Percentiles rank a stretch among this genome's conserved stretches.
Conservation (phyloP, 106 monocot genomes). For the Triglochin maritima region DNA sequence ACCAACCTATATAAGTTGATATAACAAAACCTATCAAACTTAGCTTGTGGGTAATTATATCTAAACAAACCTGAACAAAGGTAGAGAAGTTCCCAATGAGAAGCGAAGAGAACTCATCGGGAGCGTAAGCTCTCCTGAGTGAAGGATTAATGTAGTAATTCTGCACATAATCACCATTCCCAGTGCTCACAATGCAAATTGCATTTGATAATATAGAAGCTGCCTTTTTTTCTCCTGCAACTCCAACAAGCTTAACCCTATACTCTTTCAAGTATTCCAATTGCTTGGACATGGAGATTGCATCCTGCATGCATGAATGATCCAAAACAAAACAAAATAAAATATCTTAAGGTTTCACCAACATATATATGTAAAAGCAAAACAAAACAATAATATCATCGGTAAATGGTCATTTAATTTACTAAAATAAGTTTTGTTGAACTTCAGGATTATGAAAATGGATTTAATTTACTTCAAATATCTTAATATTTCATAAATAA, state of each 20-base stretch:
- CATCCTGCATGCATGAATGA: slow-evolving; percentile 20
- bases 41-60: not conserved
- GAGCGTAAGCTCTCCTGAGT: slow-evolving; percentile 29
- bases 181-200: slow-evolving; percentile 50
- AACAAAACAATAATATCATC: too few relatives aligned
- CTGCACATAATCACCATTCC: slow-evolving; percentile 77
- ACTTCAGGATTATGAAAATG: too few relatives aligned
- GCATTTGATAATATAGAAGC: slow-evolving; percentile 34
- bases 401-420: too few relatives aligned
- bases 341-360: too few relatives aligned
- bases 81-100: slow-evolving; percentile 41
- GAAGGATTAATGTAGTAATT: slow-evolving; percentile 93
- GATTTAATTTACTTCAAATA: too few relatives aligned
- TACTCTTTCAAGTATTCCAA: slow-evolving; percentile 45
- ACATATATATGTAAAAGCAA: too few relatives aligned
- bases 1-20: too few relatives aligned
- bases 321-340: too few relatives aligned
- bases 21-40: too few relatives aligned
- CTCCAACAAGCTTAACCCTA: slow-evolving; percentile 1
- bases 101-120: slow-evolving; percentile 42
- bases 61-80: slow-evolving; percentile 36
- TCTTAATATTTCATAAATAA: too few relatives aligned
- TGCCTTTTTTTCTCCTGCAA: slow-evolving; percentile 29
- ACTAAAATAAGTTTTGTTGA: too few relatives aligned
- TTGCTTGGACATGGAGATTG: slow-evolving; percentile 58